Conservation (phyloP, 805 yeast genomes). For the Candida xiaguanensis region DNA sequence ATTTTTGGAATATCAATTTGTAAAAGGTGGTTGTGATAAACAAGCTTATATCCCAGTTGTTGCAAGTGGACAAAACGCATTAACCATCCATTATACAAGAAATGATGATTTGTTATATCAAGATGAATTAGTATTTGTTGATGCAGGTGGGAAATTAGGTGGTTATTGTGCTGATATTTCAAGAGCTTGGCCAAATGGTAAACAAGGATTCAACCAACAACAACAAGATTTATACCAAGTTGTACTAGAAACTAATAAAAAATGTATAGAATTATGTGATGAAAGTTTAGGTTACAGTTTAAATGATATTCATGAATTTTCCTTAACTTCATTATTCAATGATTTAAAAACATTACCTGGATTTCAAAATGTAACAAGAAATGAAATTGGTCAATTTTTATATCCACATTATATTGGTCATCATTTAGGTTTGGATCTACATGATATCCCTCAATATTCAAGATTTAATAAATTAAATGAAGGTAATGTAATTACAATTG, state of each 20-base stretch:
- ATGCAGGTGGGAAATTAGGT: conserved; percentile 91
- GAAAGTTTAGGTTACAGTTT: conserved; percentile 51
- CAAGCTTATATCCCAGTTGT: conserved; percentile 94
- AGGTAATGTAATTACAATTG: conserved; percentile 89
- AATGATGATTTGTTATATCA: conserved; percentile 78
- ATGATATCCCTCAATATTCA: conserved; percentile 68
- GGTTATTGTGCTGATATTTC: conserved; percentile 96
- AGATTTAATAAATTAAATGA: conserved; percentile 49
- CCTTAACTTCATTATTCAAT: conserved; percentile 53
- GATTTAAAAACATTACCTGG: conserved; percentile 73
- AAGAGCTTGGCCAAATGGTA: conserved; percentile 90
- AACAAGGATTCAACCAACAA: conserved; percentile 63
- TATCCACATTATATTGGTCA: conserved; percentile 98
- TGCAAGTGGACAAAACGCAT: conserved; percentile 87
- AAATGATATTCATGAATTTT: conserved; percentile 70
- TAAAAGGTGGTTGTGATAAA: conserved; percentile 83
- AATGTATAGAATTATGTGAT: conserved; percentile 69
- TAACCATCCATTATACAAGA: conserved; percentile 90
- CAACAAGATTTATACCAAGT: conserved; percentile 88
- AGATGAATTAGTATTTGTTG: conserved; percentile 85
- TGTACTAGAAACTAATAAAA: conserved; percentile 76
- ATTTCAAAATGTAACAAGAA: conserved; percentile 46
- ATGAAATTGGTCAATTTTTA: conserved; percentile 49
- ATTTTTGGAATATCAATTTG: conserved; percentile 76
- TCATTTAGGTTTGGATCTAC: conserved; percentile 88